Conservation (phyloP, 2,329 filamentous ascomycete genomes). For the Septoria petroselini region DNA sequence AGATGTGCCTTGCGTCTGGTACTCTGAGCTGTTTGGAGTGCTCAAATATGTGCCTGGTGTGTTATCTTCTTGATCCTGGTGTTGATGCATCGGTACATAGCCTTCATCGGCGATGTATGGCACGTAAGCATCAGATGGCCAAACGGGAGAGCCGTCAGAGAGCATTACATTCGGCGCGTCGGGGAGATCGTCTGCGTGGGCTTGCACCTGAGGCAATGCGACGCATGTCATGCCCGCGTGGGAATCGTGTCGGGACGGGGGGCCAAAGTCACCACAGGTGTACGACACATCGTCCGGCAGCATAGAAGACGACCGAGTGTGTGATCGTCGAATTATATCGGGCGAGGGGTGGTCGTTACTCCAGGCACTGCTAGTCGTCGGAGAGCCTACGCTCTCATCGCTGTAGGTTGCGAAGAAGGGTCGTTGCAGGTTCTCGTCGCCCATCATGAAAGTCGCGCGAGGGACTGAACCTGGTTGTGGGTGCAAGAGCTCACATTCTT, state of each 20-base stretch:
- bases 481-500: background rate
- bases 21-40: constrained; percentile 2
- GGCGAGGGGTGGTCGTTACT: constrained; percentile 12
- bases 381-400: constrained; percentile 10
- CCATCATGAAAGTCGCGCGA: background rate
- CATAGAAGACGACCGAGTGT: background rate
- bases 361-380: constrained; percentile 10
- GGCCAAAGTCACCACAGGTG: constrained; percentile 2
- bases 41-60: constrained; percentile 8
- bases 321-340: background rate
- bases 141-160: constrained; percentile 15
- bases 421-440: background rate
- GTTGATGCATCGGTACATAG: constrained; percentile 25
- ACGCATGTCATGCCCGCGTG: constrained; percentile 17
- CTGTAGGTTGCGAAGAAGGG: constrained; percentile 15
- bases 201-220: constrained; percentile 29
- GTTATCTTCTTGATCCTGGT: constrained; percentile 2
- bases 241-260: background rate
- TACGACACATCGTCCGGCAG: background rate
- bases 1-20: background rate
- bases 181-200: constrained; percentile 22
- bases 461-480: background rate
- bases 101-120: constrained; percentile 24
- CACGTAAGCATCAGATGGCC: background rate
- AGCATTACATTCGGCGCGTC: constrained; percentile 1